Base-by-base conservation (phyloP, 345 rosid genomes). In the Turnera subulata region DNA sequence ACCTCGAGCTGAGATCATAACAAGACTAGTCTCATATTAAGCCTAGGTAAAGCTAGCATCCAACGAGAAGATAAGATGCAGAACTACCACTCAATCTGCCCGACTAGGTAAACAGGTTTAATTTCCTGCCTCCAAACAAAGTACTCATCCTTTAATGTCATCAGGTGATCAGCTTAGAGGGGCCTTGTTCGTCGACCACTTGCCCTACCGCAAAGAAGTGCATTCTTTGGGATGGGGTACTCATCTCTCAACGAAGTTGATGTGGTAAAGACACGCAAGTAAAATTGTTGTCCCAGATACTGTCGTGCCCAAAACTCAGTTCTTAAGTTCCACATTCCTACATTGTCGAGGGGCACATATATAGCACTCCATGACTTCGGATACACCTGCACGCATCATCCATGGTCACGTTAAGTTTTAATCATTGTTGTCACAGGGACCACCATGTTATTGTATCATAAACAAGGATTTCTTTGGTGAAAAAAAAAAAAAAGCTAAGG, bases 321-420 rank as follows among this genome's bases (percentile, higher is more conserved):
- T 51, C 99, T 84, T 65, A 93, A 25, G 75, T 93, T 89, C 99
- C 99, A 93, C 95, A 89, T 87, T 16, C 99, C 99, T 21, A 84
- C 94, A 50, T 89, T 93, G 69, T 89, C 97, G 13, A 93, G 79
- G 24, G 88, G 74, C 11, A 93, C 67, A 63, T 93, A 93, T 6
- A 93, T 71, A 0, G 97, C 96, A 9, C 96, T 87, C 97, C 99
- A 93, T 18, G 97, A 81, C 22, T 62, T 81, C 21, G 99, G 97
- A 68, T 89, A 93, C 0, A 93, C 97, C 98, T 92, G 84, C 66
- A 66, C 37, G 0, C 43, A 20, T 32, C 50, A 22, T 32, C 8
- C 50, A 25, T 0, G 2, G 2, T 33, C 15, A 18, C 1, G 0
- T 45, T 29, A 13, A 17, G 3, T 23, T n/a, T 18, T 47, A n/a